A percentile compares a stretch with the other conserved stretches of the same genome.
These are phyloP conservation scores for Kwoniella shivajii DNA, from an alignment of 1,284 basidiomycete genomes.

Conservation along the genomic window DNA sequence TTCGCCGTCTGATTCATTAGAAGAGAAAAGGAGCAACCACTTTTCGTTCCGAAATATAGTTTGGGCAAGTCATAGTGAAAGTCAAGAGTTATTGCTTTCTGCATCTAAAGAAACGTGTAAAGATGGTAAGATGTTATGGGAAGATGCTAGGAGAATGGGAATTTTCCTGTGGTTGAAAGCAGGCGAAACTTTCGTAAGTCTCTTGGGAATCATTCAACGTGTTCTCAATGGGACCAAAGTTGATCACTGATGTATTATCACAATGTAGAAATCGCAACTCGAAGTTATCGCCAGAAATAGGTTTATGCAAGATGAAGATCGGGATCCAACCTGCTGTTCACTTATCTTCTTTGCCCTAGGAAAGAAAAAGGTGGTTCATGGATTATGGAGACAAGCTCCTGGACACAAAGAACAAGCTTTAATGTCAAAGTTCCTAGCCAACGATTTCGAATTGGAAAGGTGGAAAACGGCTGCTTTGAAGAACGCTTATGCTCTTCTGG, in stretches of 20 bases:
- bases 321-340: slow-evolving; percentile 87
- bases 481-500: slow-evolving; percentile 91
- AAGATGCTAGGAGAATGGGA: slow-evolving; percentile 80
- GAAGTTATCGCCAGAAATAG: slow-evolving; percentile 91
- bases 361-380: slow-evolving; percentile 87
- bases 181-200: slow-evolving; percentile 69
- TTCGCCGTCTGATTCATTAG: background rate
- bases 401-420: slow-evolving; percentile 88
- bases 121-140: slow-evolving; percentile 79
- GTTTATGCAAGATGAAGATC: slow-evolving; percentile 79
- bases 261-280: slow-evolving; percentile 68
- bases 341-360: slow-evolving; percentile 93
- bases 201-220: background rate
- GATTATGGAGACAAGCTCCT: slow-evolving; percentile 91
- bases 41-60: slow-evolving; percentile 88
- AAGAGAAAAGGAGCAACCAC: slow-evolving; percentile 48
- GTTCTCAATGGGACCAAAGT: too few species aligned
- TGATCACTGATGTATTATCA: too few species aligned
- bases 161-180: slow-evolving; percentile 86
- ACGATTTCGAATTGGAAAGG: slow-evolving; percentile 81
- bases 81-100: slow-evolving; percentile 76
- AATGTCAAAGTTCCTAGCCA: slow-evolving; percentile 90
- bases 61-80: slow-evolving; percentile 94
- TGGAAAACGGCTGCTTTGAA: slow-evolving; percentile 95
- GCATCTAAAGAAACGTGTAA: slow-evolving; percentile 71